Evolutionary conservation across 306 rosid genomes (phyloP), one percentile per base, ranked within the genome.

Genomic region (Quercus aquifolioides): DNA sequence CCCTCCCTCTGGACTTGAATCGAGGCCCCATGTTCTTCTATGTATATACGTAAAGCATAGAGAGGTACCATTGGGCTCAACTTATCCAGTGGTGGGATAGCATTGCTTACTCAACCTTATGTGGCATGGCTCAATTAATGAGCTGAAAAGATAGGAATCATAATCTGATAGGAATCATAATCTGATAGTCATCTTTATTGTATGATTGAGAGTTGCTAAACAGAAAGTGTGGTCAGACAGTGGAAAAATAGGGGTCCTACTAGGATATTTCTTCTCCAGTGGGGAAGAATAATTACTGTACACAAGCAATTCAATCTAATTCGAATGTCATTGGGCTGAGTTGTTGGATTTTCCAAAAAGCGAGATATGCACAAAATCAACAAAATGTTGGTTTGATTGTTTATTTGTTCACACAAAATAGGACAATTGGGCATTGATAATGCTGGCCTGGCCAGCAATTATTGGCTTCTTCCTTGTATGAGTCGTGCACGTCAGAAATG

Each of bases 401-500:
- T 59, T 23, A 4, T 59, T 69, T n/a, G 20, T 19, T 13, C 54
- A 49, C 54, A 12, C 54, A 13, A 12, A 6, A n/a, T 38, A 8
- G 11, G 55, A 70, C 43, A 46, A 56, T 43, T 52, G 18, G 14
- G 46, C 70, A 73, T 77, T 43, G 28, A 76, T 63, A 13, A 35
- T 62, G 28, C 26, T 10, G 2, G 65, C 12, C 23, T 6, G 21
- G 12, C 46, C 46, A 41, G 46, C 46, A 8, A 54, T 5, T 70
- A 20, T 59, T 59, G 28, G 65, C 49, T 10, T 49, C 6, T 69
- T 33, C 67, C 35, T 64, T 30, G 17, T 18, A 51, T 38, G 54
- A 71, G 59, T 33, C 49, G 51, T 75, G 79, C 84, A 71, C 77
- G 79, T 28, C 49, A 75, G 68, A 62, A 75, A 46, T 79, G 51